Evolutionary conservation across 2,329 filamentous ascomycete species (phyloP).

Genomic region (Boeremia lycopersici): DNA sequence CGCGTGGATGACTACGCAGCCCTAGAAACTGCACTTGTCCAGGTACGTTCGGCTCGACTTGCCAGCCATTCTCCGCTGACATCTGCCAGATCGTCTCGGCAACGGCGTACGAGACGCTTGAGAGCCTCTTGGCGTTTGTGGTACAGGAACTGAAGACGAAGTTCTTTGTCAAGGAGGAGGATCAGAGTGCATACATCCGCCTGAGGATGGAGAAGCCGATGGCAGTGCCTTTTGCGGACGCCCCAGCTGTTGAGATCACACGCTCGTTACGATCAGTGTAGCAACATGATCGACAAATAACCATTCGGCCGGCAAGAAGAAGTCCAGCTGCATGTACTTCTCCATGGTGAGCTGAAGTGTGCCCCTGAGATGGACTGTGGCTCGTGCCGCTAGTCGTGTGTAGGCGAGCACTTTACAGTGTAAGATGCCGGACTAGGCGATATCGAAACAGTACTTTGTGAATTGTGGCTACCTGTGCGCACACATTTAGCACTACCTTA

Average conservation of each 20-base stretch:
- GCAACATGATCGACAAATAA: background rate
- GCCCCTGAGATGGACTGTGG: slow-evolving; percentile 2
- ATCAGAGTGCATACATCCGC: slow-evolving; percentile 59
- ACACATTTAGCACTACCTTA: background rate
- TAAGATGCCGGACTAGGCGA: background rate
- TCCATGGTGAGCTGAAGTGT: background rate
- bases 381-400: slow-evolving; percentile 11
- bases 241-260: slow-evolving; percentile 68
- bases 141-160: slow-evolving; percentile 52
- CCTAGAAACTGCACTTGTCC: slow-evolving; percentile 65
- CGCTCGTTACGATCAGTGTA: slow-evolving; percentile 25
- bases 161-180: slow-evolving; percentile 37
- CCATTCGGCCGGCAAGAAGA: background rate
- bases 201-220: slow-evolving; percentile 74
- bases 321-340: slow-evolving; percentile 2
- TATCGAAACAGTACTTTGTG: slow-evolving; percentile 7
- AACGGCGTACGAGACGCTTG: slow-evolving; percentile 55
- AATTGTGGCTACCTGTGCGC: slow-evolving; percentile 11
- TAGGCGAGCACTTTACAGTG: slow-evolving; percentile 11
- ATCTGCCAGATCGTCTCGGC: slow-evolving; percentile 47
- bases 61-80: slow-evolving; percentile 16
- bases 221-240: slow-evolving; percentile 74
- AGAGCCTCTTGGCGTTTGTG: slow-evolving; percentile 49
- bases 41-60: slow-evolving; percentile 55
- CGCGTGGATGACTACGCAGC: slow-evolving; percentile 59